Percentiles rank a stretch among this genome's conserved stretches.
These are phyloP conservation scores for Candida sp. DNA, from an alignment of 1,139 yeast genomes.

Conservation along the genomic window DNA sequence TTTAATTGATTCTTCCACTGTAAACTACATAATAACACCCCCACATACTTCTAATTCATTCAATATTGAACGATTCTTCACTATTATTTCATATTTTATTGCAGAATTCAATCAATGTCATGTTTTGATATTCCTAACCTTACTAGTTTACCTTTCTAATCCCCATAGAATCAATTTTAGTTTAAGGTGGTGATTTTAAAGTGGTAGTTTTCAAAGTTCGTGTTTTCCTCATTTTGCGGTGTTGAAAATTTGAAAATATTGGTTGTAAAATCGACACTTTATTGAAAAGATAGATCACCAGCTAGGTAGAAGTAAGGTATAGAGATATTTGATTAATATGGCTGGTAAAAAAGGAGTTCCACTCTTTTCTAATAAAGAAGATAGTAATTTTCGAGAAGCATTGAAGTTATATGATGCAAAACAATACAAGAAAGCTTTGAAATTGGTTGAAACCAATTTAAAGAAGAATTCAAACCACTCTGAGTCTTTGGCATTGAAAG, in stretches of 20 bases:
- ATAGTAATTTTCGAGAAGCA: conserved; percentile 74
- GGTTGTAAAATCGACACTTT: background rate
- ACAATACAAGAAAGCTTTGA: conserved; percentile 84
- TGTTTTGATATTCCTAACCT: no score
- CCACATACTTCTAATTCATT: no score
- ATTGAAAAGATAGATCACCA: background rate
- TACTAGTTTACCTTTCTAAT: no score
- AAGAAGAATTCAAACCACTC: conserved; percentile 77
- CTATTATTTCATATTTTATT: no score
- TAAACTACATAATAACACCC: no score
- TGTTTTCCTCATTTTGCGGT: background rate
- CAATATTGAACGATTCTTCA: no score
- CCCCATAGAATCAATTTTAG: no score
- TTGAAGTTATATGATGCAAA: conserved; percentile 78
- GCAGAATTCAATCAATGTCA: no score
- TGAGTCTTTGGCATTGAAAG: conserved; percentile 84
- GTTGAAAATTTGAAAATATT: background rate
- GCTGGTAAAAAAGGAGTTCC: conserved; percentile 27
- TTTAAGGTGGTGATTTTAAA: background rate
- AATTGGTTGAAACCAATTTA: conserved; percentile 69
- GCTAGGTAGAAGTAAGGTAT: background rate
- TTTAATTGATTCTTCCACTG: no score
- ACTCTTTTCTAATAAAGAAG: conserved; percentile 52
- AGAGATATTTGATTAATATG: conserved; percentile 10
- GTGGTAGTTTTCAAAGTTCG: background rate